phyloP scores from a whole-genome alignment of 805 yeast species.

The Myxozyma sirexii region DNA sequence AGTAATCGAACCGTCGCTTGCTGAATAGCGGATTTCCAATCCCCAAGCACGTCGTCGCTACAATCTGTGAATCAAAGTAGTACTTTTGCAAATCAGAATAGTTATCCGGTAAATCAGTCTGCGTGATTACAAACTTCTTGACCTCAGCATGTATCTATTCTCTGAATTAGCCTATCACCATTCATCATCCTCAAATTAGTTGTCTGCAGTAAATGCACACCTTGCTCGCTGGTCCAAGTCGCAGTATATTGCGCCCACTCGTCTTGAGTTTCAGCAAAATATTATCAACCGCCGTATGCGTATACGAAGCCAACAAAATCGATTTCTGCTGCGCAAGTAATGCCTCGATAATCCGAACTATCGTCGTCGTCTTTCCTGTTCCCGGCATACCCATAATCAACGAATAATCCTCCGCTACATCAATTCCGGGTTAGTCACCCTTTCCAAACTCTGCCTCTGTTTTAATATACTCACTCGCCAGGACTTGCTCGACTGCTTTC shows the following conservation, averaged over 20 bases:
- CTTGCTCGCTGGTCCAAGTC: constrained; percentile 64
- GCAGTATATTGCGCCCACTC: constrained; percentile 53
- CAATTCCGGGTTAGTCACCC: too few species aligned
- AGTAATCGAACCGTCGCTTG: constrained; percentile 75
- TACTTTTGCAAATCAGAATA: constrained; percentile 50
- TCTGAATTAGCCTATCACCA: neutral
- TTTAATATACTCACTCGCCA: constrained; percentile 55
- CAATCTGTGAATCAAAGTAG: constrained; percentile 64
- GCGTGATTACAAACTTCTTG: constrained; percentile 45
- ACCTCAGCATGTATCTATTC: constrained; percentile 62
- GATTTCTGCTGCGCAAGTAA: constrained; percentile 64
- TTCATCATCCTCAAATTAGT: too few species aligned
- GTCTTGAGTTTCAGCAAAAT: constrained; percentile 71
- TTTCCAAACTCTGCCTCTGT: too few species aligned
- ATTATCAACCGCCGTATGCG: constrained; percentile 96
- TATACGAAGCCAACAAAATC: constrained; percentile 79
- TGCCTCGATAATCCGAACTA: constrained; percentile 68
- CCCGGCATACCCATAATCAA: constrained; percentile 97
- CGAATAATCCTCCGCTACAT: constrained; percentile 59
- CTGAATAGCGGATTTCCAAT: constrained; percentile 63
- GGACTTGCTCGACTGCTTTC: constrained; percentile 64
- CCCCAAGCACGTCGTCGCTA: constrained; percentile 88
- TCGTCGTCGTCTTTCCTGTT: constrained; percentile 92
- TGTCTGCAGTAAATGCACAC: too few species aligned
- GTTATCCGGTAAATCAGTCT: constrained; percentile 19